Evolutionary conservation across 177 flowering plant genomes (phyloP).

Genomic region (Vitis hybrid): DNA sequence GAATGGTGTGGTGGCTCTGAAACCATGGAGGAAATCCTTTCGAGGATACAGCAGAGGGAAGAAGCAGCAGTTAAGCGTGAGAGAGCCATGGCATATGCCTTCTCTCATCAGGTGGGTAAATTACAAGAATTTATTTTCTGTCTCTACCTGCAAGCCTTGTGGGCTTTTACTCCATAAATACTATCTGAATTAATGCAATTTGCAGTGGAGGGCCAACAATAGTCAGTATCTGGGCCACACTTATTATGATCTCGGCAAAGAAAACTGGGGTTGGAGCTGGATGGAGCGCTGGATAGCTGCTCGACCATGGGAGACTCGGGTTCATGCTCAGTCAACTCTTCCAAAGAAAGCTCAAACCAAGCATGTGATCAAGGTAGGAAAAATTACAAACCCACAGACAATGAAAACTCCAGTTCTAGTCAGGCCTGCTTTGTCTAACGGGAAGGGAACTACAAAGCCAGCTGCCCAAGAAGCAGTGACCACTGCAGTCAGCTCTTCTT

Average conservation of each 20-base stretch:
- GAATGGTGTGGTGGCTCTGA: constrained; percentile 39
- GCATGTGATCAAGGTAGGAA: constrained; percentile 11
- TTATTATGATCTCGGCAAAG: constrained; percentile 22
- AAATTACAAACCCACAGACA: constrained; percentile 3
- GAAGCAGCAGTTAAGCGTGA: constrained; percentile 36
- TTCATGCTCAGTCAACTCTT: constrained; percentile 2
- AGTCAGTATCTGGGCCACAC: constrained; percentile 35
- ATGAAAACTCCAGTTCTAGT: constrained; percentile 1
- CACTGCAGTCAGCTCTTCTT: neutral
- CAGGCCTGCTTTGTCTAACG: constrained; percentile 8
- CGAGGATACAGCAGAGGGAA: constrained; percentile 36
- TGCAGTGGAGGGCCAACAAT: constrained; percentile 40
- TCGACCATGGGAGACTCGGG: constrained; percentile 35
- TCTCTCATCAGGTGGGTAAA: constrained; percentile 31
- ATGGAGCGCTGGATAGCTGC: constrained; percentile 35
- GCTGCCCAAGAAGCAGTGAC: constrained; percentile 7
- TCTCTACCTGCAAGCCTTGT: neutral
- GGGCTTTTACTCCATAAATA: neutral
- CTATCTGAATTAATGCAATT: neutral
- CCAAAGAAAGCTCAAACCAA: constrained; percentile 10
- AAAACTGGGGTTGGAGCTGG: constrained; percentile 42
- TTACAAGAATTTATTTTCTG: too few species aligned
- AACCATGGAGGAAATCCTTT: constrained; percentile 39
- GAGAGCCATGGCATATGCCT: constrained; percentile 35
- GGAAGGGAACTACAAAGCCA: constrained; percentile 14